These are phyloP conservation scores for Xylaria digitata DNA, from an alignment of 2,329 filamentous ascomycete species.

Conservation along the genomic window DNA sequence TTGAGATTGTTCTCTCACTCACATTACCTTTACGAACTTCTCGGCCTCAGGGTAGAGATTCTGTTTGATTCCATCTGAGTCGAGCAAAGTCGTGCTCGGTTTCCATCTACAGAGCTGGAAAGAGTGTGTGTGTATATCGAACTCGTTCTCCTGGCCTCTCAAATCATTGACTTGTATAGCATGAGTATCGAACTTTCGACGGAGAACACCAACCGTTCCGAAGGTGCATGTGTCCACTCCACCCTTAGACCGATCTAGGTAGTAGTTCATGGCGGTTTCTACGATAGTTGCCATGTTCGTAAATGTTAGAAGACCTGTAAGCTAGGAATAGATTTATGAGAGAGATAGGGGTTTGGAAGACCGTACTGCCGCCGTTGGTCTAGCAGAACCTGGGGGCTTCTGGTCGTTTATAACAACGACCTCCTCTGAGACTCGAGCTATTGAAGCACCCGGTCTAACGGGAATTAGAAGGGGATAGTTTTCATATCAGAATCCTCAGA, in stretches of 20 bases:
- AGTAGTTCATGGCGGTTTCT: slow-evolving; percentile 35
- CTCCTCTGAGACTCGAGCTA: background rate
- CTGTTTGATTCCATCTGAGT: slow-evolving; percentile 13
- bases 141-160: slow-evolving; percentile 26
- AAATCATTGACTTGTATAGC: slow-evolving; percentile 27
- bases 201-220: slow-evolving; percentile 34
- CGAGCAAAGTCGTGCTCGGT: slow-evolving; percentile 26
- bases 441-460: too few species aligned
- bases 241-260: slow-evolving; percentile 32
- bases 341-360: background rate
- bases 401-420: background rate
- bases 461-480: background rate
- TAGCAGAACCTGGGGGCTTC: background rate
- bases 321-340: background rate
- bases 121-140: slow-evolving; percentile 33
- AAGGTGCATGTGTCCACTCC: slow-evolving; percentile 19
- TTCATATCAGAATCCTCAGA: background rate
- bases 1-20: slow-evolving; percentile 3
- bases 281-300: slow-evolving; percentile 18
- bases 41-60: slow-evolving; percentile 29
- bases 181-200: slow-evolving; percentile 35
- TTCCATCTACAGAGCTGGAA: slow-evolving; percentile 32
- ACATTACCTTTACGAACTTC: slow-evolving; percentile 33
- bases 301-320: background rate
- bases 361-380: background rate